Conservation (phyloP, 2,329 filamentous ascomycete species). For the Aspergillus glaucus region DNA sequence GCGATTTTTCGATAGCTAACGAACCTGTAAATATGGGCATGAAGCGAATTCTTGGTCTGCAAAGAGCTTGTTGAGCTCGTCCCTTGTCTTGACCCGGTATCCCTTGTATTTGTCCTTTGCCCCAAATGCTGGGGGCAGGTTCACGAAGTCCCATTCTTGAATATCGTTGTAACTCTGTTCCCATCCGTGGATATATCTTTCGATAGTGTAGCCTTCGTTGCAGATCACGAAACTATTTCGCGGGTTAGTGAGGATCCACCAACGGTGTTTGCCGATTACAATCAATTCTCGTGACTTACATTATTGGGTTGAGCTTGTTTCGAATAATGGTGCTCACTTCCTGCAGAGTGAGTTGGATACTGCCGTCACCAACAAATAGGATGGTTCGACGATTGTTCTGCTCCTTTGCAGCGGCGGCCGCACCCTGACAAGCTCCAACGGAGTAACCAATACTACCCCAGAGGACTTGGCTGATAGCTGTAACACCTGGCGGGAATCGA, state of each 20-base stretch:
- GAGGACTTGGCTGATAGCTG: constrained; percentile 71
- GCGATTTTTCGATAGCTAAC: constrained; percentile 2
- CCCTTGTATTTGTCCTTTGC: constrained; percentile 54
- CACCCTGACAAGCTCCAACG: constrained; percentile 58
- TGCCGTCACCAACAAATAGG: constrained; percentile 83
- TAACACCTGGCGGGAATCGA: constrained; percentile 70
- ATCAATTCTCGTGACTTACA: constrained; percentile 46
- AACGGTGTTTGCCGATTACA: neutral
- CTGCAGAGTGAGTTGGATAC: constrained; percentile 76
- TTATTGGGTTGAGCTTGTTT: constrained; percentile 66
- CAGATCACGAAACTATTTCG: constrained; percentile 62
- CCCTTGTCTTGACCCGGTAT: constrained; percentile 62
- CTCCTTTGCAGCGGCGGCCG: constrained; percentile 69
- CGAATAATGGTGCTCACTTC: constrained; percentile 79
- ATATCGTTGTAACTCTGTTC: constrained; percentile 77
- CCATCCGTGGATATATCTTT: constrained; percentile 81
- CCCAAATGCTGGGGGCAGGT: constrained; percentile 63
- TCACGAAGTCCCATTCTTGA: constrained; percentile 65
- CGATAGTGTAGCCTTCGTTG: constrained; percentile 85
- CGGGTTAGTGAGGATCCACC: constrained; percentile 27
- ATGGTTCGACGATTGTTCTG: constrained; percentile 60
- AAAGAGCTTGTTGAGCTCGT: constrained; percentile 62
- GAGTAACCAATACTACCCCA: constrained; percentile 64
- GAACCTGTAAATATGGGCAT: constrained; percentile 41
- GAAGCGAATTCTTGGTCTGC: constrained; percentile 56